These are phyloP conservation scores for Penicillium hesseltinei DNA, from an alignment of 2,329 filamentous ascomycete species.

Conservation along the genomic window DNA sequence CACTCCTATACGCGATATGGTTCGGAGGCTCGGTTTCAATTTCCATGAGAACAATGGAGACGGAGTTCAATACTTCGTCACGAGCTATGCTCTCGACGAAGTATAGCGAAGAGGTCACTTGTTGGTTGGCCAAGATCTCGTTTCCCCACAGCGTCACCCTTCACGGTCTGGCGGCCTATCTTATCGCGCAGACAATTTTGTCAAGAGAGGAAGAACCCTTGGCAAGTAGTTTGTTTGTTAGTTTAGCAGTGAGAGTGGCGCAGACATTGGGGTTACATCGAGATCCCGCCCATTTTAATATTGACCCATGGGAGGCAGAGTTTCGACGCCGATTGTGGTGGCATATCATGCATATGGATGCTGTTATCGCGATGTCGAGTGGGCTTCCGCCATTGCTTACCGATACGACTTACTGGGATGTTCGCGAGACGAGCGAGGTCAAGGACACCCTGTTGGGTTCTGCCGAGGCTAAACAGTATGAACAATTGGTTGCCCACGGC, in stretches of 20 bases:
- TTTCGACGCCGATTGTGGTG: slow-evolving; percentile 49
- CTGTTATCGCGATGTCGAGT: slow-evolving; percentile 50
- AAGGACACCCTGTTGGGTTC: slow-evolving; percentile 46
- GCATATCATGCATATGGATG: slow-evolving; percentile 51
- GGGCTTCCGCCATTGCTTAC: slow-evolving; percentile 49
- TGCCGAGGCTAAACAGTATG: slow-evolving; percentile 36
- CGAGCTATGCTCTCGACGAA: slow-evolving; percentile 39
- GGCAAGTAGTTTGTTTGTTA: slow-evolving; percentile 50
- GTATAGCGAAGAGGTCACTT: slow-evolving; percentile 46
- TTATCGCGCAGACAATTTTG: slow-evolving; percentile 48
- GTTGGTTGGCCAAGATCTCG: slow-evolving; percentile 43
- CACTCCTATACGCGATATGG: slow-evolving; percentile 48
- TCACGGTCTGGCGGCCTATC: slow-evolving; percentile 47
- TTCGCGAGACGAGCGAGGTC: slow-evolving; percentile 47
- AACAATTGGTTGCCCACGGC: slow-evolving; percentile 31
- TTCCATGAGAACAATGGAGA: slow-evolving; percentile 42
- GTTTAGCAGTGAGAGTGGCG: slow-evolving; percentile 47
- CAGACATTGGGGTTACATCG: slow-evolving; percentile 51
- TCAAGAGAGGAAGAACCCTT: slow-evolving; percentile 51
- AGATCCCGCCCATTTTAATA: slow-evolving; percentile 49
- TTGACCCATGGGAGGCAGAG: slow-evolving; percentile 46
- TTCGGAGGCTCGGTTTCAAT: slow-evolving; percentile 48
- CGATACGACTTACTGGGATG: slow-evolving; percentile 51
- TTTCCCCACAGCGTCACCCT: slow-evolving; percentile 49
- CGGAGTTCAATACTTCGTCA: slow-evolving; percentile 39